Evolutionary conservation across 768 basidiomycete species (phyloP).

Genomic region (Kwoniella bestiolae): DNA sequence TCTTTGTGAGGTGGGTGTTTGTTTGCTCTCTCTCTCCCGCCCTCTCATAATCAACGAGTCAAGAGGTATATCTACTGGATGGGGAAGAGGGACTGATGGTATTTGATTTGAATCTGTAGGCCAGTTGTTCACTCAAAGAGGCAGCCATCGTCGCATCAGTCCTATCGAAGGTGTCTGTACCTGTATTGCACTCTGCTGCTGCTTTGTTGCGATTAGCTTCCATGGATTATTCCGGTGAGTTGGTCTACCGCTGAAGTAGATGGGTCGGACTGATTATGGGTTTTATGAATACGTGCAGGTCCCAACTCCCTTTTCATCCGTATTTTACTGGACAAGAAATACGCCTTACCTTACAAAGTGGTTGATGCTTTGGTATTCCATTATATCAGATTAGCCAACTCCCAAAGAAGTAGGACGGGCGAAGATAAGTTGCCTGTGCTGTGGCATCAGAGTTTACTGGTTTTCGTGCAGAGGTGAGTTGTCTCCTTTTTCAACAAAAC

Average conservation of each 20-base stretch:
- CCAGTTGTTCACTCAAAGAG: slow-evolving; percentile 88
- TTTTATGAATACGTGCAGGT: slow-evolving; percentile 59
- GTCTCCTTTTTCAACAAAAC: neutral
- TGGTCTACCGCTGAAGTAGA: neutral
- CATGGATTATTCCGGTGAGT: slow-evolving; percentile 90
- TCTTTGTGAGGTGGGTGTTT: slow-evolving; percentile 74
- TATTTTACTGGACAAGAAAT: slow-evolving; percentile 94
- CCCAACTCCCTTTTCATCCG: slow-evolving; percentile 97
- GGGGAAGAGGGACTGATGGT: neutral
- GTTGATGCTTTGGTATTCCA: slow-evolving; percentile 97
- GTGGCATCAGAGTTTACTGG: slow-evolving; percentile 96
- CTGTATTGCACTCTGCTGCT: slow-evolving; percentile 94
- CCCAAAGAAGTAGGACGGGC: slow-evolving; percentile 68
- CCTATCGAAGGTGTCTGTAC: slow-evolving; percentile 85
- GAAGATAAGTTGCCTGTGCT: slow-evolving; percentile 87
- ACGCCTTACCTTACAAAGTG: slow-evolving; percentile 96
- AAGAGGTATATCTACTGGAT: no score
- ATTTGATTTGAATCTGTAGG: slow-evolving; percentile 56
- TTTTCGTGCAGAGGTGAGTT: slow-evolving; percentile 84
- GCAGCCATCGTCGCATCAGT: slow-evolving; percentile 92
- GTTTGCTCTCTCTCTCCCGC: neutral
- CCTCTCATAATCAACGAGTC: no score
- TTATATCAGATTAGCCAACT: slow-evolving; percentile 93
- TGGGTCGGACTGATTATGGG: neutral
- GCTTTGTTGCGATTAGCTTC: slow-evolving; percentile 89